Evolutionary conservation across 2,329 filamentous ascomycete genomes (phyloP).

Genomic region (Exophiala phaeomuriformis): DNA sequence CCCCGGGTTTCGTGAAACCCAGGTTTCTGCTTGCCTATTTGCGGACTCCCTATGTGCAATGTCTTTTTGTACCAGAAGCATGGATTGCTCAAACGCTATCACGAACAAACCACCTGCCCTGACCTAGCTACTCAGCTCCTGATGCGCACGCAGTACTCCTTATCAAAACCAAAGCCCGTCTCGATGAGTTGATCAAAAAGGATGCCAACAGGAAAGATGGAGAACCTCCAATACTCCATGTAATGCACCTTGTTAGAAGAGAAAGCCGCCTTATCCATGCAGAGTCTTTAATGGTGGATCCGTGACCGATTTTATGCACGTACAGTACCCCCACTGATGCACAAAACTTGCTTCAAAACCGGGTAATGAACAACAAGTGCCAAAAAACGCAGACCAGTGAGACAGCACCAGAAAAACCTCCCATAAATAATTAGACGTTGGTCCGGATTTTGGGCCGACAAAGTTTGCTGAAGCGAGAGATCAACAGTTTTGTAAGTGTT

Average conservation of each 20-base stretch:
- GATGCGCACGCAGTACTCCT: neutral
- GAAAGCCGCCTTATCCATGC: neutral
- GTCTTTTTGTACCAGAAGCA: neutral
- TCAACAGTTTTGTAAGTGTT: constrained; percentile 16
- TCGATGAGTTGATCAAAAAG: neutral
- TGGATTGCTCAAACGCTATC: neutral
- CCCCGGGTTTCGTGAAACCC: too few species aligned
- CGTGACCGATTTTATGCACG: too few species aligned
- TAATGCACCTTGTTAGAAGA: neutral
- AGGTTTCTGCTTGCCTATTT: neutral
- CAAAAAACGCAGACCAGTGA: neutral
- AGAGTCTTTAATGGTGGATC: too few species aligned
- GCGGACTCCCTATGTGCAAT: neutral
- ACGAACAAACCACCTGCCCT: neutral
- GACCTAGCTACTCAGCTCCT: neutral
- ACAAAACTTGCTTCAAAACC: neutral
- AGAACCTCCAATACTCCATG: neutral
- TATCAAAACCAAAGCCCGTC: neutral
- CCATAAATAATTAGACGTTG: constrained; percentile 1
- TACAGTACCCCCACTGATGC: neutral
- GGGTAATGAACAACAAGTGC: neutral
- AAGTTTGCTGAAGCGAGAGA: constrained; percentile 23
- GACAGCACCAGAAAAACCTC: constrained; percentile 4
- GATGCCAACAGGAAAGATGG: neutral
- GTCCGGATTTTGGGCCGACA: constrained; percentile 3